phyloP scores from a whole-genome alignment of 495 filamentous ascomycete species.

The Letharia columbiana region DNA sequence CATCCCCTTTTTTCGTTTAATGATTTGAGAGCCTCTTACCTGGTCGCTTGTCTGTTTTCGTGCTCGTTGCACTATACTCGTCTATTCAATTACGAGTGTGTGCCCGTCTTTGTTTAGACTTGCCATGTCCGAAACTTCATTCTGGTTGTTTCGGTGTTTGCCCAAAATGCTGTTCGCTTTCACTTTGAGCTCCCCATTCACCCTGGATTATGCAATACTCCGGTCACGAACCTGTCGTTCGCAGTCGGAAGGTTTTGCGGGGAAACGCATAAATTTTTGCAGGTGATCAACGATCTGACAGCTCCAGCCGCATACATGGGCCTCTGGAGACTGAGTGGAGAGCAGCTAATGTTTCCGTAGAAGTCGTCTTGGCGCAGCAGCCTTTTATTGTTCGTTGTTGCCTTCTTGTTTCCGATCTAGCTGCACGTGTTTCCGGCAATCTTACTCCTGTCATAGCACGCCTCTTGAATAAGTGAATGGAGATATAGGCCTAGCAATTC shows the following conservation, averaged over 20 bases:
- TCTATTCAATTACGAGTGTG: neutral
- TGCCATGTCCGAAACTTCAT: neutral
- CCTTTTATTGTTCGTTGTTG: neutral
- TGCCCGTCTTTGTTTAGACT: neutral
- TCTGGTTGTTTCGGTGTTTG: neutral
- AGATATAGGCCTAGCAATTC: neutral
- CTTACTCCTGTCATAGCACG: neutral
- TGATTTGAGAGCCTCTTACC: neutral
- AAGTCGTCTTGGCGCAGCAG: conserved; percentile 1
- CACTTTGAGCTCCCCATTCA: neutral
- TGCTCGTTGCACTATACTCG: neutral
- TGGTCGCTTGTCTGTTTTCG: neutral
- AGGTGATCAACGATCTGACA: neutral
- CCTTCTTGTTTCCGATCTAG: conserved; percentile 2
- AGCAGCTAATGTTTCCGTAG: neutral
- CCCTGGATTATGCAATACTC: neutral
- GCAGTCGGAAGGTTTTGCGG: neutral
- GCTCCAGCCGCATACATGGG: neutral
- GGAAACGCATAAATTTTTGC: neutral
- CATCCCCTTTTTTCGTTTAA: neutral
- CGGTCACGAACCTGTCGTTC: neutral
- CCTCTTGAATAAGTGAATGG: neutral
- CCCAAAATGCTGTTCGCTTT: neutral
- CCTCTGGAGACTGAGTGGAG: neutral
- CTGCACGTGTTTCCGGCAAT: conserved; percentile 3